Conservation (phyloP, 345 rosid genomes). For the Hypericum androsaemum region DNA sequence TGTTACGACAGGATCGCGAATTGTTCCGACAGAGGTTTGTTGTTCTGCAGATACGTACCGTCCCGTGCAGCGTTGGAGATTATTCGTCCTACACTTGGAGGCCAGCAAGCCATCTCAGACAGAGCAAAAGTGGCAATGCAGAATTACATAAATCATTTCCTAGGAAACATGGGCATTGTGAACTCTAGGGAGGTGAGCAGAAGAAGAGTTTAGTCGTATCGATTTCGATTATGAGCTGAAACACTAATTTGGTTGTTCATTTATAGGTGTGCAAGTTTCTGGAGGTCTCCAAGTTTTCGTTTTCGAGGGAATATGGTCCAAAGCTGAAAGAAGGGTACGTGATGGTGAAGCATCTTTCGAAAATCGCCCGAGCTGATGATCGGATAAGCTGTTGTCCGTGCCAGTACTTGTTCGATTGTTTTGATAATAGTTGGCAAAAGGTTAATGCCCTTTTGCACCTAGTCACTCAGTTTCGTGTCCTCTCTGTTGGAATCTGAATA, state of each 20-base stretch:
- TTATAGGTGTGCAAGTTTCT: slow-evolving; percentile 84
- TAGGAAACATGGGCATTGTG: slow-evolving; percentile 75
- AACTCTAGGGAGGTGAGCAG: slow-evolving; percentile 71
- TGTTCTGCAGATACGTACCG: slow-evolving; percentile 52
- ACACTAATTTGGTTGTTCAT: background rate
- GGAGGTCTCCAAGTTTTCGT: slow-evolving; percentile 84
- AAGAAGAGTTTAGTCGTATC: background rate
- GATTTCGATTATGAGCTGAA: background rate
- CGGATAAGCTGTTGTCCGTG: slow-evolving; percentile 34
- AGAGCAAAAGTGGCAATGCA: slow-evolving; percentile 80
- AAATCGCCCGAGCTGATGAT: slow-evolving; percentile 20
- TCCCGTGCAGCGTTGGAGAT: slow-evolving; percentile 69
- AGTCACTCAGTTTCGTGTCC: too few relatives aligned
- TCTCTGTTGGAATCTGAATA: too few relatives aligned
- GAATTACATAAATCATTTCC: slow-evolving; percentile 75
- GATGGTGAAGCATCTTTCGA: slow-evolving; percentile 54
- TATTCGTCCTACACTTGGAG: slow-evolving; percentile 56
- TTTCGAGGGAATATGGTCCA: slow-evolving; percentile 66
- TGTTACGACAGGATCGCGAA: background rate
- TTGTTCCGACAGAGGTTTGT: background rate
- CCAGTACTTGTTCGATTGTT: slow-evolving; percentile 38
- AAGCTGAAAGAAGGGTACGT: slow-evolving; percentile 90
- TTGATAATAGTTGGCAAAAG: slow-evolving; percentile 58
- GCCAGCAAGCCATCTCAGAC: slow-evolving; percentile 56
- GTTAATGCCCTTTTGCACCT: slow-evolving; percentile 22